These are phyloP conservation scores for Rhizopus stolonifer DNA, from an alignment of 371 early-diverging fungal genomes.

Conservation along the genomic window DNA sequence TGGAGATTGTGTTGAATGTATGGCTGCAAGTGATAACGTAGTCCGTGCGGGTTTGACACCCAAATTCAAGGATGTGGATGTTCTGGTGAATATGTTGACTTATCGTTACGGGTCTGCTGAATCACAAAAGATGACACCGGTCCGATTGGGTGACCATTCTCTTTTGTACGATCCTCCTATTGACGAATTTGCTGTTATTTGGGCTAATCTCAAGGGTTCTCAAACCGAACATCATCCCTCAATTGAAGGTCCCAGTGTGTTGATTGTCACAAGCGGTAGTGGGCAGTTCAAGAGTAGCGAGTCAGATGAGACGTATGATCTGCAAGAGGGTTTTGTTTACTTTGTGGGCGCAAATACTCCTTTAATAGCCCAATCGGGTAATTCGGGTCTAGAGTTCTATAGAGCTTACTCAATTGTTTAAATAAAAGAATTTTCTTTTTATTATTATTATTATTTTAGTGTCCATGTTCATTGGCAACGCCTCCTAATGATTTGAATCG, in stretches of 20 bases:
- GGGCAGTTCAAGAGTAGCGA: constrained; percentile 26
- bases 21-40: constrained; percentile 98
- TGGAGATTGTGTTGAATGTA: constrained; percentile 97
- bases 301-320: constrained; percentile 18
- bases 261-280: constrained; percentile 79
- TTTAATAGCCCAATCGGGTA: constrained; percentile 44
- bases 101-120: constrained; percentile 81
- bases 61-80: constrained; percentile 96
- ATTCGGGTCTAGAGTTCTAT: constrained; percentile 55
- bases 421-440: neutral
- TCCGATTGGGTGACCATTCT: constrained; percentile 51
- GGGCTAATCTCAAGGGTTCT: constrained; percentile 52
- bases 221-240: constrained; percentile 54
- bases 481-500: constrained; percentile 44
- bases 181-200: constrained; percentile 87
- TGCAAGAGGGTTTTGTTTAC: constrained; percentile 62
- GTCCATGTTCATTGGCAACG: constrained; percentile 26
- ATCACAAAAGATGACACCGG: constrained; percentile 70
- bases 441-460: constrained; percentile 12
- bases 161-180: constrained; percentile 94
- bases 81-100: constrained; percentile 90
- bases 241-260: constrained; percentile 80
- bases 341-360: constrained; percentile 64
- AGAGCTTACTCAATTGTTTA: constrained; percentile 55
- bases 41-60: constrained; percentile 97